Percentiles rank a stretch among this genome's conserved stretches.
These are phyloP conservation scores for Melampsora larici-populina DNA, from an alignment of 1,284 basidiomycete genomes.

Conservation along the genomic window DNA sequence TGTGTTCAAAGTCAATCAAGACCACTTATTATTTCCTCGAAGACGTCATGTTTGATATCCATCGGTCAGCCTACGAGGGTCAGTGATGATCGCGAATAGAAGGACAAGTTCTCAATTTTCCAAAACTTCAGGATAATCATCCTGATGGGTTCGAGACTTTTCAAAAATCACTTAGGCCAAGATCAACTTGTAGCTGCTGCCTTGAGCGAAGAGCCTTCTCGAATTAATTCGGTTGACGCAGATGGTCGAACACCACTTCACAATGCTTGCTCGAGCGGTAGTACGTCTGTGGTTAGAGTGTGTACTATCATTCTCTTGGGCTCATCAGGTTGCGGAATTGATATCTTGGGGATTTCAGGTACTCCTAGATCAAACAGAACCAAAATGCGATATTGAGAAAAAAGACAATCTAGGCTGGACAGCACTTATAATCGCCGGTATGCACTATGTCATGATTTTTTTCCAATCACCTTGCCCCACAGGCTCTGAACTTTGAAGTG, in stretches of 20 bases:
- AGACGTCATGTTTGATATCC: slow-evolving; percentile 16
- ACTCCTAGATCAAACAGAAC: slow-evolving; percentile 33
- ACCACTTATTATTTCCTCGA: too few species aligned
- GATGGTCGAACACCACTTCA: slow-evolving; percentile 38
- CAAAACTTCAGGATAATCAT: background rate
- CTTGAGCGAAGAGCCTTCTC: slow-evolving; percentile 22
- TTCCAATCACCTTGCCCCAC: too few species aligned
- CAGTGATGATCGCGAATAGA: background rate
- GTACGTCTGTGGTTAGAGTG: slow-evolving; percentile 35
- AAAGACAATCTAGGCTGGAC: slow-evolving; percentile 77
- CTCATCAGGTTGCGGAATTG: background rate
- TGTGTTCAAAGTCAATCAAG: too few species aligned
- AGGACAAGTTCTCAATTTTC: background rate
- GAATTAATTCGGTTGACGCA: slow-evolving; percentile 19
- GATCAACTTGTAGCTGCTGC: slow-evolving; percentile 36
- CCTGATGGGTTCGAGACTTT: background rate
- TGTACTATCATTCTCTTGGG: background rate
- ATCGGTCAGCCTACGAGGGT: slow-evolving; percentile 35
- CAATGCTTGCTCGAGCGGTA: slow-evolving; percentile 34
- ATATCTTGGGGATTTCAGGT: background rate
- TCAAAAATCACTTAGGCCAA: slow-evolving; percentile 14
- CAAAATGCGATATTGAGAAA: slow-evolving; percentile 46
- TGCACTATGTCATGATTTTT: background rate
- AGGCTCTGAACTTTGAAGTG: slow-evolving; percentile 6
- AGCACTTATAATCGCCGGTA: slow-evolving; percentile 80